Base-by-base conservation (phyloP, 306 rosid species). In the Cucurbita moschata region DNA sequence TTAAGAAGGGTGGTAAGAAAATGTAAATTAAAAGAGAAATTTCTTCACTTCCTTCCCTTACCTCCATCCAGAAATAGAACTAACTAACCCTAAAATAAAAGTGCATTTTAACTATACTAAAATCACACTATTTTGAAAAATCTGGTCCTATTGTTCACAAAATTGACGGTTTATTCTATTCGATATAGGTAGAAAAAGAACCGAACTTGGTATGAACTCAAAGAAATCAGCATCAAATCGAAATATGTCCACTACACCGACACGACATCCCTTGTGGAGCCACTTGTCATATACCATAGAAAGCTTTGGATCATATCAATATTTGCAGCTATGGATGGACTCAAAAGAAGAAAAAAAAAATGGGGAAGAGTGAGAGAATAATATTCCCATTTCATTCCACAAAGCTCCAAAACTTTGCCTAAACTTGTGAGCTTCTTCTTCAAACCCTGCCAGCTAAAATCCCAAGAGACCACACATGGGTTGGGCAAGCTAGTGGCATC, bases 361-460 rank as follows among this genome's bases (percentile, higher is more conserved):
- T 52, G 7, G 56, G 8, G 9, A 52, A 52, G 4, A 52, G 21
- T 15, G 56, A 52, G 56, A 52, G 21, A 52, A 16, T 6, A 8
- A 16, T 50, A 52, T 52, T 52, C 21, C 56, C 19, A 52, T 52
- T 6, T 52, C 3, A 52, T 16, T 15, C 75, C 75, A 77, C 81
- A 44, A 80, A 50, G 38, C 14, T 80, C 82, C 88, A 78, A 88
- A 77, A 72, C 30, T 62, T 68, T 57, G 39, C 67, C 77, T 38
- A 46, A 13, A 62, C 69, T 15, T 39, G 10, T 14, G 46, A 37
- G 66, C 66, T 35, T 30, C 19, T 62, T 15, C 66, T 38, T 35
- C 42, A 49, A 78, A 43, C 54, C 44, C 10, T 84, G 92, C 87
- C 89, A 86, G 90, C 87, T 79, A 75, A 72, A 78, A 40, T 80